A percentile compares a stretch with the other conserved stretches of the same genome.
Evolutionary conservation across 1,284 basidiomycete genomes (phyloP).

Genomic region (Polyporus tsugae): DNA sequence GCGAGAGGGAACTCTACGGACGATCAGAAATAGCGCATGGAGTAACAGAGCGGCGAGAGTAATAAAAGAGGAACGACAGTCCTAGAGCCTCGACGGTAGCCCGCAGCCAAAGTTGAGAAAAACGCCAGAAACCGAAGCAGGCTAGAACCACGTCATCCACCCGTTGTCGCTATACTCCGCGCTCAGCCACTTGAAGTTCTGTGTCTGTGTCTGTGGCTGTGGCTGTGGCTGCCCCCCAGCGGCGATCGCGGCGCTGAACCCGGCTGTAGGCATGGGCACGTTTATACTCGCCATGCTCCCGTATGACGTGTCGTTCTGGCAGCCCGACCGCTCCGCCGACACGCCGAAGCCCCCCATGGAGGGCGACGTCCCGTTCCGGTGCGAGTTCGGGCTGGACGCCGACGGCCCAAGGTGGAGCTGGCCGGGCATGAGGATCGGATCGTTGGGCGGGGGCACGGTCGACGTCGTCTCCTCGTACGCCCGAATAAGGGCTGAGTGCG

Average conservation of each 20-base stretch:
- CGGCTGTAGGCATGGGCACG: constrained; percentile 13
- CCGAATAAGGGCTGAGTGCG: constrained; percentile 37
- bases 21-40: neutral
- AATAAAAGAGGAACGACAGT: neutral
- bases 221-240: constrained; percentile 13
- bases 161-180: constrained; percentile 40
- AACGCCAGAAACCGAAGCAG: neutral
- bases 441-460: constrained; percentile 33
- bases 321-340: constrained; percentile 32
- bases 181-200: constrained; percentile 34
- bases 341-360: constrained; percentile 29
- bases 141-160: constrained; percentile 44
- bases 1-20: neutral
- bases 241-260: constrained; percentile 11
- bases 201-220: constrained; percentile 1
- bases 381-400: neutral
- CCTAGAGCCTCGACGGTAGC: neutral
- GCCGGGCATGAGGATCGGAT: constrained; percentile 33
- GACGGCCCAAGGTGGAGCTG: constrained; percentile 29
- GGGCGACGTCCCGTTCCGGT: constrained; percentile 4
- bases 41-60: neutral
- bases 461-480: constrained; percentile 38
- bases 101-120: neutral
- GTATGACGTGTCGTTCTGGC: constrained; percentile 27
- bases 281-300: constrained; percentile 6